Base-by-base conservation (phyloP, 306 rosid genomes). In the Potentilla sterilis region DNA sequence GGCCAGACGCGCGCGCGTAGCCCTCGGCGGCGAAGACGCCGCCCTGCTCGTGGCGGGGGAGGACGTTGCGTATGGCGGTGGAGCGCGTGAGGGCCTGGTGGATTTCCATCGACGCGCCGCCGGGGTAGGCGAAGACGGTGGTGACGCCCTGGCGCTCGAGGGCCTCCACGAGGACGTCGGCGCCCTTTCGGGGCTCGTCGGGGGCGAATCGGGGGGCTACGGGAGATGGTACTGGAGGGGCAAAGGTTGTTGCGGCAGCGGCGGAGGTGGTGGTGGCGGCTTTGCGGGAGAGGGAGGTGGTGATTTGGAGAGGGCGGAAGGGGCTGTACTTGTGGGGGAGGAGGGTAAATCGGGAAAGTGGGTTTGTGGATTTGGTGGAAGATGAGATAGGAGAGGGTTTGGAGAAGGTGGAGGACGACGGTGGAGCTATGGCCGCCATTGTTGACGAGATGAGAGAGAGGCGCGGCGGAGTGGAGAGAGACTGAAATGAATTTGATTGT, bases 61-160 rank as follows among this genome's bases (percentile, higher is more conserved):
- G 97, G 41, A 89, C 79, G 78, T 89, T 95, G 5, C 89, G 88
- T 72, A 95, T 92, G 57, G 22, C 5, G 16, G 22, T 0, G 47
- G 98, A 89, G 82, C 97, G 96, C 8, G 96, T 95, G 38, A 95
- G 93, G 0, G 98, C 97, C 70, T 95, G 97, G 87, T 95, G 97
- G 82, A 95, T 95, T 84, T 95, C 97, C 97, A 95, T 4, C 6
- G 98, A 92, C 6, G 98, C 96, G 68, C 98, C 97, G 15, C 96
- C 98, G 6, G 97, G 98, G 82, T 95, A 92, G 32, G 98, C 97
- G 78, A 95, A 92, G 4, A 95, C 98, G 19, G 77, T 40, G 19
- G 82, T 86, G 9, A 95, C 97, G 4, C 96, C 97, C 58, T 89
- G 79, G 7, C 96, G 90, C 67, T 95, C 98, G 0, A 95, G 90